Evolutionary conservation across 2,329 filamentous ascomycete genomes (phyloP), one percentile per base, ranked within the genome.

Genomic region (Microsporum canis): DNA sequence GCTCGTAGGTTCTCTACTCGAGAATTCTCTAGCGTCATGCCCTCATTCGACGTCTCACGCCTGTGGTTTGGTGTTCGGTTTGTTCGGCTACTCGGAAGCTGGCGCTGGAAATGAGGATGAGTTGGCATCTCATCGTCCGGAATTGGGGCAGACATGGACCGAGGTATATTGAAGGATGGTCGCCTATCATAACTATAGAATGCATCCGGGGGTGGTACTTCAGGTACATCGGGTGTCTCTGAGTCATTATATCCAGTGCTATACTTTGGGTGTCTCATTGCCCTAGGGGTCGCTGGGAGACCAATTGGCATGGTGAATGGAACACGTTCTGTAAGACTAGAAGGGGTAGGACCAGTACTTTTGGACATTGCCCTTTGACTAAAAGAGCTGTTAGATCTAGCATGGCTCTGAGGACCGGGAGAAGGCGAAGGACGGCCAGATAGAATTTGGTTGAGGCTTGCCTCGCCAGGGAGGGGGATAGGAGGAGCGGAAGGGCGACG

Each of bases 281-380:
- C 91, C 75, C 89, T 86, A 34, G 92, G 91, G 0, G 91, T 96
- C 1, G 91, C 89, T 12, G 92, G 91, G n/a, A 96, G 81, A 0
- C 91, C 91, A 58, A 92, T 81, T 4, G 82, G 80, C 0, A 69
- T 70, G 1, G 77, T 77, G 12, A 80, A 79, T 12, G 81, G 78
- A 0, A 79, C 80, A 1, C 77, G 75, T 59, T 76, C 74, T 6
- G 73, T 75, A 56, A 71, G 68, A 58, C 71, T 75, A 4, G 71
- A 70, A 43, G 72, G 70, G 5, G 73, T 71, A 17, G 77, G 77
- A 29, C 60, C 63, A 55, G 71, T 73, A 62, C 68, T 70, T 31
- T 68, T 68, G 8, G 69, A 71, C 6, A 70, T 70, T 7, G 66
- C 68, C 29, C 72, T 69, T 39, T 71, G 71, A 45, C 69, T 70